Percentiles rank a stretch among this genome's conserved stretches.
phyloP scores from a whole-genome alignment of 73 alveolate species.

The Uronychia setigera region DNA sequence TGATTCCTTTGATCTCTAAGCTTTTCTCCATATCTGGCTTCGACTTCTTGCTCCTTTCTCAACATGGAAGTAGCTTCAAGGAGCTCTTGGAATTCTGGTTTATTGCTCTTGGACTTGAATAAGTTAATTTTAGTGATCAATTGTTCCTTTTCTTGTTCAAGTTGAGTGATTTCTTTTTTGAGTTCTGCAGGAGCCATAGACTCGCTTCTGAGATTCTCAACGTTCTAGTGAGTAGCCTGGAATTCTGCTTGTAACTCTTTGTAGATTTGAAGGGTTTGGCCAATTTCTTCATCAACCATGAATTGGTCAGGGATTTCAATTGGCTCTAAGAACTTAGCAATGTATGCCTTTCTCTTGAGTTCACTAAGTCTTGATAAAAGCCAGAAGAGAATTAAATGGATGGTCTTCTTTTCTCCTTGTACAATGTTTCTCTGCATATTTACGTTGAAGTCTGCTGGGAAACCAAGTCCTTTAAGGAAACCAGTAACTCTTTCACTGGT shows the following conservation, averaged over 20 bases:
- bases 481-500: slow-evolving; percentile 86
- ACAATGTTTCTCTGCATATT: slow-evolving; percentile 81
- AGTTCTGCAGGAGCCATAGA: slow-evolving; percentile 90
- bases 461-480: slow-evolving; percentile 89
- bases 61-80: slow-evolving; percentile 89
- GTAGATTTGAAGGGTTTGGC: slow-evolving; percentile 77
- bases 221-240: slow-evolving; percentile 87
- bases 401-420: slow-evolving; percentile 91
- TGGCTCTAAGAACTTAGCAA: slow-evolving; percentile 88
- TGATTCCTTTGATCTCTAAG: slow-evolving; percentile 81
- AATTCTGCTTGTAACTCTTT: slow-evolving; percentile 92
- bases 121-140: slow-evolving; percentile 84
- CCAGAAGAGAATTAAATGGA: slow-evolving; percentile 89
- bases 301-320: slow-evolving; percentile 88
- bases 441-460: slow-evolving; percentile 80
- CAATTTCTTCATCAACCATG: slow-evolving; percentile 88
- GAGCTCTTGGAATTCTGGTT: slow-evolving; percentile 91
- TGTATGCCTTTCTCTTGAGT: slow-evolving; percentile 85
- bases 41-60: slow-evolving; percentile 95
- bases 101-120: slow-evolving; percentile 79
- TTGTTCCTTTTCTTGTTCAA: slow-evolving; percentile 93
- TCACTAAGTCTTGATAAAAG: slow-evolving; percentile 80
- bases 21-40: slow-evolving; percentile 90
- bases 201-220: slow-evolving; percentile 84
- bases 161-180: slow-evolving; percentile 89